Evolutionary conservation across 1,284 basidiomycete species (phyloP).

Genomic region (Phenoliferia sp.): DNA sequence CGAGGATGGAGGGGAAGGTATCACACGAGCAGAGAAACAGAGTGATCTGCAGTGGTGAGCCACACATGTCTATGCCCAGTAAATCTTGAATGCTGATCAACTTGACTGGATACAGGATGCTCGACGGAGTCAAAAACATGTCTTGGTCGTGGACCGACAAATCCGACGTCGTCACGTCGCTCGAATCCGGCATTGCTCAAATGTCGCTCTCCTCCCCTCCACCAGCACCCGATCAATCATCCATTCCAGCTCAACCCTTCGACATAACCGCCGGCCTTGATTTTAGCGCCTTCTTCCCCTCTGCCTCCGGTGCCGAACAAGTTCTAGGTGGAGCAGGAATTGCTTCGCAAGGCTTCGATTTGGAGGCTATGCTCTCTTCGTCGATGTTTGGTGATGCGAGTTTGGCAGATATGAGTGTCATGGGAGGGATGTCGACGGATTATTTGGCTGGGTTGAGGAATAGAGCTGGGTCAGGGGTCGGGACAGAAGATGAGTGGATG

Average conservation of each 20-base stretch:
- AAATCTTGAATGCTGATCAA: neutral
- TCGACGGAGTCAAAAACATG: conserved; percentile 26
- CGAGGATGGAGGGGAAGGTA: conserved; percentile 20
- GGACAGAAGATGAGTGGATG: conserved; percentile 2
- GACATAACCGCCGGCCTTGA: neutral
- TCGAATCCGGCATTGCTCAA: conserved; percentile 14
- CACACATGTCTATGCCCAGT: too few species aligned
- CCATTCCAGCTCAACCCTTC: neutral
- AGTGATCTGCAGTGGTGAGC: conserved; percentile 14
- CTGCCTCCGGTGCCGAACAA: neutral
- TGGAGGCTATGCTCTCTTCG: conserved; percentile 10
- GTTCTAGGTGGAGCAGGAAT: neutral
- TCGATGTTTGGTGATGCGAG: conserved; percentile 9
- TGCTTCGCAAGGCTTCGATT: conserved; percentile 6
- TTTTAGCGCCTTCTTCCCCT: neutral
- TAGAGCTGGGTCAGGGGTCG: neutral
- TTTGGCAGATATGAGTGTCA: conserved; percentile 16
- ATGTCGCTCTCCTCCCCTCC: neutral
- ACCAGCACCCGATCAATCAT: neutral
- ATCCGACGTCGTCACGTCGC: conserved; percentile 1
- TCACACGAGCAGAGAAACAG: conserved; percentile 15
- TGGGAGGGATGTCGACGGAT: neutral
- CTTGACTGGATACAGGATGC: conserved; percentile 1
- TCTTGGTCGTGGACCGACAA: conserved; percentile 27
- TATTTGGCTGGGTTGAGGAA: neutral